A percentile compares a stretch with the other conserved stretches of the same genome.
Conservation (phyloP, 192 early-diverging fungal genomes). For the Umbelopsis isabellina region DNA sequence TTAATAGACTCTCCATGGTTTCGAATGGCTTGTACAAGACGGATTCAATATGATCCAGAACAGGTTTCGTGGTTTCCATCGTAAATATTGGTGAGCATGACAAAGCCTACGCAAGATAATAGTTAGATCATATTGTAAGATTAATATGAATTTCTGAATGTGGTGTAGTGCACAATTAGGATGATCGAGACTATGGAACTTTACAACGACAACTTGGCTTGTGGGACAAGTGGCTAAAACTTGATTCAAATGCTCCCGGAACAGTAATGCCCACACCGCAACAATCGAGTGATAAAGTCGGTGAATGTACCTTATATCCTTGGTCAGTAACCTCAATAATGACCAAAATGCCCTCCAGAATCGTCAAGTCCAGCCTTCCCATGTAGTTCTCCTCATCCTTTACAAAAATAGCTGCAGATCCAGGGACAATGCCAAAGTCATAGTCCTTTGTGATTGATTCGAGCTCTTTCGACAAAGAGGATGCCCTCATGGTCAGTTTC, state of each 20-base stretch:
- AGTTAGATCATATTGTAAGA: background rate
- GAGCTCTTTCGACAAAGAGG: slow-evolving; percentile 22
- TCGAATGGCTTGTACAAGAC: slow-evolving; percentile 35
- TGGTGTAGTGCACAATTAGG: too few relatives aligned
- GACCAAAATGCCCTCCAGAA: slow-evolving; percentile 37
- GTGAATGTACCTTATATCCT: slow-evolving; percentile 31
- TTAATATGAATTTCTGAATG: too few relatives aligned
- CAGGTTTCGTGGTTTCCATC: slow-evolving; percentile 4
- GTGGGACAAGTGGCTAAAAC: too few relatives aligned
- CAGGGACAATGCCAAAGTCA: slow-evolving; percentile 40
- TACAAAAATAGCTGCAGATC: slow-evolving; percentile 37
- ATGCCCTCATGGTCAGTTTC: slow-evolving; percentile 4
- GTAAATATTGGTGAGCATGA: slow-evolving; percentile 4
- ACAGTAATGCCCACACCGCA: background rate
- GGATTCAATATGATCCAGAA: slow-evolving; percentile 3
- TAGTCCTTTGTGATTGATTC: slow-evolving; percentile 34
- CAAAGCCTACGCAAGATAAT: background rate
- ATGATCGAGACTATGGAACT: background rate
- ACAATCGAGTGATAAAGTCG: background rate
- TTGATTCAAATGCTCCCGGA: too few relatives aligned
- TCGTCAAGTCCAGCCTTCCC: slow-evolving; percentile 34
- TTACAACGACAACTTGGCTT: background rate
- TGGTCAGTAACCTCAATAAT: slow-evolving; percentile 32
- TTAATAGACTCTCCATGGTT: slow-evolving; percentile 44
- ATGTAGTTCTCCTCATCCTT: slow-evolving; percentile 32